Conservation (phyloP, 495 filamentous ascomycete genomes). For the Lindgomyces ingoldianus region DNA sequence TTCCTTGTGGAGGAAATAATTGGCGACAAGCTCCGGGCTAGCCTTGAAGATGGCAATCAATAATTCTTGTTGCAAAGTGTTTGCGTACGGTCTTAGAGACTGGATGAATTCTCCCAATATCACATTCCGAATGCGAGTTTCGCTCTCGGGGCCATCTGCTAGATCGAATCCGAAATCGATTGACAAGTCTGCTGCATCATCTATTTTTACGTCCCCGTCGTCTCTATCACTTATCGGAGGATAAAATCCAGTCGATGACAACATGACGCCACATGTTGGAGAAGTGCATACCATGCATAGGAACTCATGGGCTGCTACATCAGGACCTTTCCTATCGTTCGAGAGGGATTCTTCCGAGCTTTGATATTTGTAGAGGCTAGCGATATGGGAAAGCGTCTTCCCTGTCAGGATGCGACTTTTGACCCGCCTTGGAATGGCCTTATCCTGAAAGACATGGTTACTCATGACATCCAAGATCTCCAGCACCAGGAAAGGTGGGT, state of each 20-base stretch:
- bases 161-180: slow-evolving; percentile 70
- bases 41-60: slow-evolving; percentile 74
- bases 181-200: slow-evolving; percentile 22
- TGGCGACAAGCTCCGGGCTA: slow-evolving; percentile 79
- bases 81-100: slow-evolving; percentile 80
- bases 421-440: slow-evolving; percentile 63
- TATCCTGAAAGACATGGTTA: slow-evolving; percentile 67
- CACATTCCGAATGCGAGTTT: slow-evolving; percentile 70
- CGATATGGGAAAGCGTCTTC: slow-evolving; percentile 67
- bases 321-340: slow-evolving; percentile 49
- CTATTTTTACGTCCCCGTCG: slow-evolving; percentile 47
- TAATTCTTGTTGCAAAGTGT: slow-evolving; percentile 76
- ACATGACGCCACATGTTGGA: slow-evolving; percentile 66
- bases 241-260: slow-evolving; percentile 70
- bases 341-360: slow-evolving; percentile 46
- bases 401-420: slow-evolving; percentile 74
- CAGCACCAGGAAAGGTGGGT: slow-evolving; percentile 66
- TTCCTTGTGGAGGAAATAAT: slow-evolving; percentile 78
- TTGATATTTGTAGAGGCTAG: slow-evolving; percentile 62
- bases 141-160: slow-evolving; percentile 47
- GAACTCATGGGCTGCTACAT: slow-evolving; percentile 67
- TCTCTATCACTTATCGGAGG: slow-evolving; percentile 60
- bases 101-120: slow-evolving; percentile 73
- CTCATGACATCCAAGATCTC: slow-evolving; percentile 68
- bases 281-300: slow-evolving; percentile 72